Conservation (phyloP, 305 asterid genomes). For the Vinca major region DNA sequence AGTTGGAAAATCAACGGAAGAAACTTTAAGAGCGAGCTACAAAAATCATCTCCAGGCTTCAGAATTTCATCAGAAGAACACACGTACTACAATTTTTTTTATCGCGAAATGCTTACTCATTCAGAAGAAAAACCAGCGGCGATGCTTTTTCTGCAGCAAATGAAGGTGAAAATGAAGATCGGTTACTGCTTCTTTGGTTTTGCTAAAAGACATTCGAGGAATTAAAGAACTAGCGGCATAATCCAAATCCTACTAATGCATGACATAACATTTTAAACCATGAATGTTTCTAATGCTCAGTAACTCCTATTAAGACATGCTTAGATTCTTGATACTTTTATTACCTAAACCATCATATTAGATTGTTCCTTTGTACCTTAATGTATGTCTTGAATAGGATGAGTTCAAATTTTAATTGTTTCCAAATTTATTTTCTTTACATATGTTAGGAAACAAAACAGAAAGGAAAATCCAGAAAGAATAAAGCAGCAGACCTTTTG, state of each 20-base stretch:
- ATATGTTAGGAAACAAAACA: background rate
- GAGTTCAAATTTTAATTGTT: background rate
- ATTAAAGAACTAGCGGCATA: too few species aligned
- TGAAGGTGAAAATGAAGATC: background rate
- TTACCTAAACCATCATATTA: background rate
- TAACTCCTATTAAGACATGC: too few species aligned
- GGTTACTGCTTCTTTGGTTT: background rate
- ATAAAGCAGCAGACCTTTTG: slow-evolving; percentile 41
- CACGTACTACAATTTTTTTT: background rate
- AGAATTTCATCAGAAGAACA: background rate
- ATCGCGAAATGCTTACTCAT: too few species aligned
- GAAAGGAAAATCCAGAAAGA: background rate
- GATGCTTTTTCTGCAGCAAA: background rate
- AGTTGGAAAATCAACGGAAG: background rate
- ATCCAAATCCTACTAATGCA: too few species aligned
- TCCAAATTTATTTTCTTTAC: background rate
- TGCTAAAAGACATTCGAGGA: background rate
- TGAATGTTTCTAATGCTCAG: too few species aligned
- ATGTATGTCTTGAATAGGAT: background rate
- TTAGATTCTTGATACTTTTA: too few species aligned
- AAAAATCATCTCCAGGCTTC: background rate
- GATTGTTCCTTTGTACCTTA: background rate
- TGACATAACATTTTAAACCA: background rate
- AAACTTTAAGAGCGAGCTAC: background rate
- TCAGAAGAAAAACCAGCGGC: slow-evolving; percentile 9